phyloP scores from a whole-genome alignment of 192 early-diverging fungal genomes.

The Dissophora ornata region DNA sequence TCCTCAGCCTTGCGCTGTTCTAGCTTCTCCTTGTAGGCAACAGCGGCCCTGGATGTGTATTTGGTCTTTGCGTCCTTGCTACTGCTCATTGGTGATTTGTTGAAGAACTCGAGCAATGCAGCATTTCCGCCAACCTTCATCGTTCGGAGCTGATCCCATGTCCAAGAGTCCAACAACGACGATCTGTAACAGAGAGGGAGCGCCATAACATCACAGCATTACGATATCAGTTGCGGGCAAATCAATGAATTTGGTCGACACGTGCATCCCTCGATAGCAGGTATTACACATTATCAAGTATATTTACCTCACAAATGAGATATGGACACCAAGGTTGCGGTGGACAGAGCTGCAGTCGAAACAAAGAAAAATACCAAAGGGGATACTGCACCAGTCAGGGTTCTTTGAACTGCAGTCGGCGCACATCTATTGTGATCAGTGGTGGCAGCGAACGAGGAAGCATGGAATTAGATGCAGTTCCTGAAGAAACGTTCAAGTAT shows the following conservation, averaged over 20 bases:
- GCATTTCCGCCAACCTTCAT: conserved; percentile 93
- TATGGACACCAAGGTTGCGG: conserved; percentile 97
- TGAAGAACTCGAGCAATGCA: conserved; percentile 84
- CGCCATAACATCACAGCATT: too few species aligned
- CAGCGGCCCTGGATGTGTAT: conserved; percentile 80
- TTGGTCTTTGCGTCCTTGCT: conserved; percentile 83
- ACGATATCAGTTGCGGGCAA: too few species aligned
- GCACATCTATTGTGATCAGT: conserved; percentile 70
- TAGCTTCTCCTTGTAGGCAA: conserved; percentile 86
- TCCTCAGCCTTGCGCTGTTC: conserved; percentile 79
- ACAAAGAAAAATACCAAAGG: conserved; percentile 95
- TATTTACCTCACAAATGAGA: conserved; percentile 94
- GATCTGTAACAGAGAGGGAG: conserved; percentile 79
- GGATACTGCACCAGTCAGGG: conserved; percentile 95
- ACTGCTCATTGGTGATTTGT: conserved; percentile 69
- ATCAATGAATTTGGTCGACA: too few species aligned
- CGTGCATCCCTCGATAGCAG: too few species aligned
- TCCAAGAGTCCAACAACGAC: conserved; percentile 90
- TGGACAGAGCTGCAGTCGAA: conserved; percentile 96
- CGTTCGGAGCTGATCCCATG: conserved; percentile 88
- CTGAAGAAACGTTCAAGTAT: too few species aligned
- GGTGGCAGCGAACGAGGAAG: neutral
- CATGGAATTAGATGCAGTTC: too few species aligned
- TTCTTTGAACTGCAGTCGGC: conserved; percentile 97
- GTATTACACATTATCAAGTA: too few species aligned